A percentile compares a stretch with the other conserved stretches of the same genome.
phyloP scores from a whole-genome alignment of 148 eudicot species.

The Silene uniflora region DNA sequence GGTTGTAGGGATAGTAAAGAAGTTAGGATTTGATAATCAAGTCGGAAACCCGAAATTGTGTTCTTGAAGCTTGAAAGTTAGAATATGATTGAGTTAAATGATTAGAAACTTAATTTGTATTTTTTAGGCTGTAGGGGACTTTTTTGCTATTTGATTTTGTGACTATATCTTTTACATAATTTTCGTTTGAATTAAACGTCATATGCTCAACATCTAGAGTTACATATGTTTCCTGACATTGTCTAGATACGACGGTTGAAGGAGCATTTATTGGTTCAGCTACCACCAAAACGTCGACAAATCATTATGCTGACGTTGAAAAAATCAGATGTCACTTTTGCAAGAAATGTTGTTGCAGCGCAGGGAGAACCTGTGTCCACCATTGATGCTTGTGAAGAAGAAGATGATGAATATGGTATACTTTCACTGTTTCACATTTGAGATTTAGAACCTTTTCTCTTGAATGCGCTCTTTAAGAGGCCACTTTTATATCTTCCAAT shows the following conservation, averaged over 20 bases:
- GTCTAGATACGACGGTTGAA: constrained; percentile 89
- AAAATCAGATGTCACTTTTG: constrained; percentile 59
- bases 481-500: not conserved
- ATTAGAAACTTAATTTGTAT: not conserved
- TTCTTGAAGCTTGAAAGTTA: not conserved
- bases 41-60: not conserved
- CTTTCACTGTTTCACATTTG: not conserved
- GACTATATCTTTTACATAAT: not conserved
- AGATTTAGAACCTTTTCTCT: constrained; percentile 7
- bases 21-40: not conserved
- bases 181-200: not conserved
- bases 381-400: constrained; percentile 35
- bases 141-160: not conserved
- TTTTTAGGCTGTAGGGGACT: not conserved
- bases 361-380: constrained; percentile 29
- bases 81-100: not conserved
- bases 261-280: constrained; percentile 75
- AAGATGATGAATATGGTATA: constrained; percentile 48
- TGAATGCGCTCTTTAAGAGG: not conserved
- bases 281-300: constrained; percentile 95
- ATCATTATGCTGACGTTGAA: constrained; percentile 62
- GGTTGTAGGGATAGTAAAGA: no score
- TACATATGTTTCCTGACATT: constrained; percentile 16
- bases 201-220: not conserved
- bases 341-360: constrained; percentile 40